Base-by-base conservation (phyloP, 129 eudicot species). In the Lactuca sativa region DNA sequence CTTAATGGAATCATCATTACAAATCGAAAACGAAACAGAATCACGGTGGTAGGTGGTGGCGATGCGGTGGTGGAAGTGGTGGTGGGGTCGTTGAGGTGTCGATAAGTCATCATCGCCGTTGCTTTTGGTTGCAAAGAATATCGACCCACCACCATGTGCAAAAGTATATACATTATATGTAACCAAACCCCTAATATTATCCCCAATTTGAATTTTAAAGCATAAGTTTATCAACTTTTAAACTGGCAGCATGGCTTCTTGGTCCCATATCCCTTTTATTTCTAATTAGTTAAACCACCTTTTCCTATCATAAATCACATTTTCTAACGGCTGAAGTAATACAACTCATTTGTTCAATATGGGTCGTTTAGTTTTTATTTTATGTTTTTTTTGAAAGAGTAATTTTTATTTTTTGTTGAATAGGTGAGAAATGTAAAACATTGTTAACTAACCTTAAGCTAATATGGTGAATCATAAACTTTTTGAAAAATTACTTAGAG, bases 61-160 rank as follows among this genome's bases (percentile, higher is more conserved):
- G 67, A 48, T 33, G 15, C 43, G 65, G 30, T 41, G 80, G 67
- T 14, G 51, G 43, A 33, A 40, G 10, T 58, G 70, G 63, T 63
- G 57, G 70, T 72, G 61, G 56, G 70, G 51, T 52, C 71, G 53
- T 61, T 54, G 60, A 69, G 47, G 31, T 61, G 37, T 62, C 49
- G 59, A 69, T 77, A 62, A 77, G 81, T 77, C 76, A 69, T 77
- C 59, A 77, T 69, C 81, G 76, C 71, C 70, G 44, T 76, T 67
- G 66, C 75, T 76, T 76, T 76, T 76, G 75, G 69, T 69, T 41
- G 58, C 76, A 77, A 69, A 77, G 49, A 62, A 37, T 48, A 14
- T 59, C 74, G 80, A 34, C 80, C 81, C 81, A 69, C 67, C 67
- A 38, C 81, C 81, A 77, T 69, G 81, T 77, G 81, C 81, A 69